Evolutionary conservation across 352 stramenopile genomes (phyloP).

Genomic region (Pythium graminicola): DNA sequence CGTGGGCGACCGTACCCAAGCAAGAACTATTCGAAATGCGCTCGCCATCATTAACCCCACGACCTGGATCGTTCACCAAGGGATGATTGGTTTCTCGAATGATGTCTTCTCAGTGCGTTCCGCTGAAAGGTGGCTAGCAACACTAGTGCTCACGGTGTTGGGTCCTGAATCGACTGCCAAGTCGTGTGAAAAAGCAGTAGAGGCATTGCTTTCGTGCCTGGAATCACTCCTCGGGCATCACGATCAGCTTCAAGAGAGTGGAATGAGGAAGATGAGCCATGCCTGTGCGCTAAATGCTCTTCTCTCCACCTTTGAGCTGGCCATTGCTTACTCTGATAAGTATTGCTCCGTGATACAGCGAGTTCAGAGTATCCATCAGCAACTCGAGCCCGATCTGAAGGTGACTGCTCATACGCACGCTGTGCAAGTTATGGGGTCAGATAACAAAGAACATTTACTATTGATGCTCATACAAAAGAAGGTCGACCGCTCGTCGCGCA

Average conservation of each 20-base stretch:
- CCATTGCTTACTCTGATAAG: too few relatives aligned
- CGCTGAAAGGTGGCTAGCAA: slow-evolving; percentile 6
- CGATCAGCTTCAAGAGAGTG: too few relatives aligned
- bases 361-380: not conserved
- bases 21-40: slow-evolving; percentile 1
- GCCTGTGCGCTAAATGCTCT: slow-evolving; percentile 2
- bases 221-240: not conserved
- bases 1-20: not conserved
- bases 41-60: slow-evolving; percentile 3
- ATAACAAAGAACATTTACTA: too few relatives aligned
- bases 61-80: not conserved
- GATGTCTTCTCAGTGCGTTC: slow-evolving; percentile 8
- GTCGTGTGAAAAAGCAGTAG: not conserved
- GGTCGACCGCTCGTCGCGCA: too few relatives aligned
- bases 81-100: not conserved
- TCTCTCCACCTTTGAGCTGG: not conserved
- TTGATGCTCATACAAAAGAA: too few relatives aligned
- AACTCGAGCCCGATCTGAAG: not conserved
- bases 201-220: slow-evolving; percentile 8
- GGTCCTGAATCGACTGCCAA: not conserved
- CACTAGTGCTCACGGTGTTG: not conserved
- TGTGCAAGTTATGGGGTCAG: too few relatives aligned
- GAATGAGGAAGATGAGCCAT: too few relatives aligned
- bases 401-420: too few relatives aligned
- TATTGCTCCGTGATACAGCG: too few relatives aligned